phyloP scores from a whole-genome alignment of 768 basidiomycete species.

The Termitomyces sp. region DNA sequence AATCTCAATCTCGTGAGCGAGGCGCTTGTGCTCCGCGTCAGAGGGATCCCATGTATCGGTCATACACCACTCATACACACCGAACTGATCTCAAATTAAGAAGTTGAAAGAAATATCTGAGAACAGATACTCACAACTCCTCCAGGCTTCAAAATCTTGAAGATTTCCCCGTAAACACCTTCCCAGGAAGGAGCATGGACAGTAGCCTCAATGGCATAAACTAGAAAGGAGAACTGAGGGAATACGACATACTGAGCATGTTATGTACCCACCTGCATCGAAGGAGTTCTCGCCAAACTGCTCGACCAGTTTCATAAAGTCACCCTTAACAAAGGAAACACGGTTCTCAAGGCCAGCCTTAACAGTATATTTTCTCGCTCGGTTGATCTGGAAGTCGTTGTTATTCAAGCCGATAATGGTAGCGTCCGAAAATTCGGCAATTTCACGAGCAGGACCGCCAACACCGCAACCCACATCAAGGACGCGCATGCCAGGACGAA shows the following conservation, averaged over 20 bases:
- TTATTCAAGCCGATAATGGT: conserved; percentile 89
- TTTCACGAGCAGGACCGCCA: conserved; percentile 95
- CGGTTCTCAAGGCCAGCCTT: conserved; percentile 71
- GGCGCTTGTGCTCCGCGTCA: conserved; percentile 80
- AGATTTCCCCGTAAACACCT: conserved; percentile 92
- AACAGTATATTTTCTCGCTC: conserved; percentile 82
- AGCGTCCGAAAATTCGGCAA: conserved; percentile 86
- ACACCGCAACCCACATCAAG: conserved; percentile 99
- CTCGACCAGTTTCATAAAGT: conserved; percentile 93
- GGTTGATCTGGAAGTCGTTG: conserved; percentile 90
- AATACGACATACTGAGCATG: neutral
- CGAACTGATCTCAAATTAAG: conserved; percentile 59
- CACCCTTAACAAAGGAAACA: conserved; percentile 84
- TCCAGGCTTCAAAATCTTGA: conserved; percentile 93
- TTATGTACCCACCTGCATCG: conserved; percentile 73
- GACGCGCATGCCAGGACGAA: conserved; percentile 90
- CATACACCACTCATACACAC: conserved; percentile 99
- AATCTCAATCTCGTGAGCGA: conserved; percentile 89
- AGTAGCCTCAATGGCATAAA: conserved; percentile 97
- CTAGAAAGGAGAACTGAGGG: conserved; percentile 32
- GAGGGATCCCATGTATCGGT: conserved; percentile 90
- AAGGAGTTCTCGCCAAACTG: conserved; percentile 91
- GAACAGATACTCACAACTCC: conserved; percentile 65
- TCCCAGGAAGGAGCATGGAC: conserved; percentile 95
- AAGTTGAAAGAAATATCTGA: neutral